A percentile compares a stretch with the other conserved stretches of the same genome.
Conservation (phyloP, 257 asterid genomes). For the Solanum phureja region DNA sequence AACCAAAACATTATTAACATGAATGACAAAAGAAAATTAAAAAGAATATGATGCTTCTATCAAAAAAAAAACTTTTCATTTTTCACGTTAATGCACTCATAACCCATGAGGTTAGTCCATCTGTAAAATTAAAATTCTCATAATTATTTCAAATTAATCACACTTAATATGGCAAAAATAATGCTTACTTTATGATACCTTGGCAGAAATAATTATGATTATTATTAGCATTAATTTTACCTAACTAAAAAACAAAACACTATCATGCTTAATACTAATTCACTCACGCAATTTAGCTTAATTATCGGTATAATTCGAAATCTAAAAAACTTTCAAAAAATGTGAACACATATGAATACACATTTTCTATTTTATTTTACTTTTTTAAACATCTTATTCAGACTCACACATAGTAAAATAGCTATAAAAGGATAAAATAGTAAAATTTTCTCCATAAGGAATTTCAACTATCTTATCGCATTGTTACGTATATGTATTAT, state of each 20-base stretch:
- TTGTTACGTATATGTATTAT: not conserved
- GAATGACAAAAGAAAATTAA: not conserved
- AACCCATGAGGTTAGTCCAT: slow-evolving; percentile 16
- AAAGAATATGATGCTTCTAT: not conserved
- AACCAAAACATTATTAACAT: not conserved
- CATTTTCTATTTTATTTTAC: not conserved
- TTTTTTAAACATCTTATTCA: not conserved
- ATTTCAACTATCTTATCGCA: not conserved
- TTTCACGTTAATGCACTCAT: slow-evolving; percentile 23
- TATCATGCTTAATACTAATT: slow-evolving; percentile 13
- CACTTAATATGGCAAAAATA: slow-evolving; percentile 15
- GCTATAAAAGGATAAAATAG: not conserved
- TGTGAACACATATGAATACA: not conserved
- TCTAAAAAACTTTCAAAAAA: not conserved
- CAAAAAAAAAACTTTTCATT: not conserved
- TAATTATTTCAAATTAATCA: slow-evolving; percentile 1
- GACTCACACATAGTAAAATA: too few relatives aligned
- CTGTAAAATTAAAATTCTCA: slow-evolving; percentile 3
- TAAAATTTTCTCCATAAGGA: not conserved
- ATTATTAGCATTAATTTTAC: slow-evolving; percentile 12
- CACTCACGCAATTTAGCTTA: not conserved
- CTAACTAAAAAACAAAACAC: slow-evolving; percentile 10
- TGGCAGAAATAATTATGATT: slow-evolving; percentile 19
- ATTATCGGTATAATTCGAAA: not conserved
- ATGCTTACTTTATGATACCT: slow-evolving; percentile 22